Evolutionary conservation across 176 grass and related monocot species (phyloP).

Genomic region (Hsuehochloa calcarea): DNA sequence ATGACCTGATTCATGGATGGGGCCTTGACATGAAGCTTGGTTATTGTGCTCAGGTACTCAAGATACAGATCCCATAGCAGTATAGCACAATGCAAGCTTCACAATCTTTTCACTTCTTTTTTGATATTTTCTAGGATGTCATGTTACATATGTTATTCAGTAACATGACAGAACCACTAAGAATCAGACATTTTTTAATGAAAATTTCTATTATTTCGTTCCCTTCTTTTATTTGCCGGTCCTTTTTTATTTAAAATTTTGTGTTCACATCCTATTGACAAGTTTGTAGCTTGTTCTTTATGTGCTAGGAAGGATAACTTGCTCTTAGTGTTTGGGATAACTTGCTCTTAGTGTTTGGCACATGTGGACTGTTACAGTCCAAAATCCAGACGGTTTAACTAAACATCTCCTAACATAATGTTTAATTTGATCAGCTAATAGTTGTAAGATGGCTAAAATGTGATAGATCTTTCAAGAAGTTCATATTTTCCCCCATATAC

Average conservation of each 20-base stretch:
- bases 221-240: not conserved
- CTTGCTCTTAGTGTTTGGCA: not conserved
- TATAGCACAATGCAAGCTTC: not conserved
- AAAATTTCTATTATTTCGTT: not conserved
- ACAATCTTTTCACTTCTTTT: not conserved
- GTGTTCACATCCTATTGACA: not conserved
- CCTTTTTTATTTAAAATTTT: not conserved
- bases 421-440: not conserved
- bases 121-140: not conserved
- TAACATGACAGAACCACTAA: not conserved
- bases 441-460: not conserved
- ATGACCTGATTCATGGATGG: conserved; percentile 98
- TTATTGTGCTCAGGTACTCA: conserved; percentile 88
- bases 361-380: not conserved
- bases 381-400: not conserved
- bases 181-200: not conserved
- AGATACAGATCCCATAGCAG: not conserved
- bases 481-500: not conserved
- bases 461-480: not conserved
- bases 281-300: not conserved
- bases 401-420: not conserved
- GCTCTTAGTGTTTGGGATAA: not conserved
- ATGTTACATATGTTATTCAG: not conserved
- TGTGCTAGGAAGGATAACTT: not conserved
- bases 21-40: conserved; percentile 98